Conservation (phyloP, 2,329 filamentous ascomycete species). For the Hymenoscyphus scutula region DNA sequence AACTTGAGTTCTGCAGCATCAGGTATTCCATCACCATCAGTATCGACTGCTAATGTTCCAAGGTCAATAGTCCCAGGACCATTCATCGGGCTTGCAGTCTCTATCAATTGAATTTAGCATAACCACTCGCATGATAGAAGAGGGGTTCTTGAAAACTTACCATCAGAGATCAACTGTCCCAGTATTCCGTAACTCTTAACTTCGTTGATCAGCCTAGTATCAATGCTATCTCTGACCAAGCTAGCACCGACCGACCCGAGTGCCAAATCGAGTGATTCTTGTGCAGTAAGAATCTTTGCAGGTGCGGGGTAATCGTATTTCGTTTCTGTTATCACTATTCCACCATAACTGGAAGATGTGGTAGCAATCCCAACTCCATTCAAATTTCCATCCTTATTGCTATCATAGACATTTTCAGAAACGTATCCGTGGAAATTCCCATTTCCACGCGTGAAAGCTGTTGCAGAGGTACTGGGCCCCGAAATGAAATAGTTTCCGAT, state of each 20-base stretch:
- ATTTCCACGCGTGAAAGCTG: slow-evolving; percentile 9
- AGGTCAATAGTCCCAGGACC: not conserved
- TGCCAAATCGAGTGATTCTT: slow-evolving; percentile 1
- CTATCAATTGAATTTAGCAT: not conserved
- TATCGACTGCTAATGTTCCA: slow-evolving; percentile 2
- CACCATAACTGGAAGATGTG: slow-evolving; percentile 4
- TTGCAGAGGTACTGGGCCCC: slow-evolving; percentile 44
- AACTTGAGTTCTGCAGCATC: slow-evolving; percentile 3
- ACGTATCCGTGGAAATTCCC: not conserved
- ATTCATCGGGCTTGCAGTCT: not conserved
- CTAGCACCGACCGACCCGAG: not conserved
- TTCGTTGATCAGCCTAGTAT: not conserved
- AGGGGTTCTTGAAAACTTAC: not conserved
- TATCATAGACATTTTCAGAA: not conserved
- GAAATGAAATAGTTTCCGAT: slow-evolving; percentile 57
- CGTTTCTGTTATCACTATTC: not conserved
- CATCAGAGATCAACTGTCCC: not conserved
- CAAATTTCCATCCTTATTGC: not conserved
- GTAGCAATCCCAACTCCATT: not conserved
- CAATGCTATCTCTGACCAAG: not conserved
- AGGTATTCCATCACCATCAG: slow-evolving; percentile 9
- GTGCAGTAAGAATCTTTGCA: not conserved
- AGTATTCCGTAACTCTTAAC: not conserved
- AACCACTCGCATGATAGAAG: not conserved
- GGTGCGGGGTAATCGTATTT: slow-evolving; percentile 7